Conservation (phyloP, 202 grass and related monocot species). For the Zoysia matrella region DNA sequence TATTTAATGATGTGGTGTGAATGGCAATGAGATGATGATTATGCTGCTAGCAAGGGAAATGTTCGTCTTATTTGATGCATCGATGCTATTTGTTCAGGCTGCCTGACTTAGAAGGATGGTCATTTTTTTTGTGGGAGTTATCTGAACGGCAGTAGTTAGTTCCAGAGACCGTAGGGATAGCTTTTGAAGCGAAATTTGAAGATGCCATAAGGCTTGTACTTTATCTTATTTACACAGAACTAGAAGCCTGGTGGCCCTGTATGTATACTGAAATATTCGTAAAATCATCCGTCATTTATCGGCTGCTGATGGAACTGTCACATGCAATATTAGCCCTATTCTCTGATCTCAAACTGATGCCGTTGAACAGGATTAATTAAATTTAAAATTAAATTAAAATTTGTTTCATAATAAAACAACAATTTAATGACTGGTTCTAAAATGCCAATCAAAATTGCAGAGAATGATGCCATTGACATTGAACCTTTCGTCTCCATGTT, state of each 20-base stretch:
- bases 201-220: slow-evolving; percentile 1
- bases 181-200: background rate
- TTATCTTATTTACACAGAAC: background rate
- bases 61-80: background rate
- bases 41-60: slow-evolving; percentile 8
- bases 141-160: background rate
- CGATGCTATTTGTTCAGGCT: background rate
- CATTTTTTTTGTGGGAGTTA: slow-evolving; percentile 5
- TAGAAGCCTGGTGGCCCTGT: background rate
- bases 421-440: too few species aligned
- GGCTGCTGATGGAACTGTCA: too few species aligned
- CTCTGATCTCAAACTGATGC: too few species aligned
- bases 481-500: too few species aligned
- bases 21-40: background rate
- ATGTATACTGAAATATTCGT: background rate
- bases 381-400: too few species aligned
- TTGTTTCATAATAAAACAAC: too few species aligned
- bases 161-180: background rate
- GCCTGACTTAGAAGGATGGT: slow-evolving; percentile 4
- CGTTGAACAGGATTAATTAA: too few species aligned
- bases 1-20: slow-evolving; percentile 2
- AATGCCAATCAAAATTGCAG: too few species aligned
- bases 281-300: too few species aligned
- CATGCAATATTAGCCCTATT: too few species aligned
- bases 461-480: too few species aligned